Base-by-base conservation (phyloP, 2,329 filamentous ascomycete species). In the Blastomyces gilchristii region DNA sequence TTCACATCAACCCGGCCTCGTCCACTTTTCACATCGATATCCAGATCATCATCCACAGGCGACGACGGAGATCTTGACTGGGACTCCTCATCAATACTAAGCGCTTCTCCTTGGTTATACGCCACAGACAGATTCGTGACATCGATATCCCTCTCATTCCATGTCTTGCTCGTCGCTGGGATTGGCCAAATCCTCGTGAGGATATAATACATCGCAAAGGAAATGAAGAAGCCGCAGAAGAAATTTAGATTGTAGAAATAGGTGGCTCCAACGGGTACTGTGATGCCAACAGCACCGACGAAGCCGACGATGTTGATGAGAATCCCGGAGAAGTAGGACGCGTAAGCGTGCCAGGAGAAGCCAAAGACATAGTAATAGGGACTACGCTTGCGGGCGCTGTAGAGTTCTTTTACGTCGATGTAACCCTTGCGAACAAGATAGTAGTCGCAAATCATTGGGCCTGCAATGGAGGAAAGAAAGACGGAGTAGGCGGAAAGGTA, bases 221-320 rank as follows among this genome's bases (percentile, higher is more conserved):
- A 83, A 12, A 95, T 83, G 57, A 90, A 79, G 72, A 96, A 92
- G 0, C 92, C 92, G 53, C 83, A 83, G 73, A 97, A 95, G 79
- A 92, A 97, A 75, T 96, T 96, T 69, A 97, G 71, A 67, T 91
- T 89, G 79, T 96, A 97, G 64, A 97, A 85, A 71, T 95, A 95
- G 0, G 83, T 85, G 0, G 93, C 92, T 0, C 88, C 91, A 6
- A 84, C 79, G 0, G 93, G 92, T 0, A 96, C 90, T 0, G 77
- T 71, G 25, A 73, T 75, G 0, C 90, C 90, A 34, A 96, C 83
- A 0, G 89, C 91, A 2, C 90, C 91, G 0, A 86, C 91, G 68
- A 97, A 97, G 0, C 92, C 92, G 4, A 96, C 90, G 3, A 97
- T 89, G 69, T 96, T 96, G 79, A 96, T 87, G 5, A 94, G 73